Base-by-base conservation (phyloP, 257 asterid species). In the Solanum tarapatanum region DNA sequence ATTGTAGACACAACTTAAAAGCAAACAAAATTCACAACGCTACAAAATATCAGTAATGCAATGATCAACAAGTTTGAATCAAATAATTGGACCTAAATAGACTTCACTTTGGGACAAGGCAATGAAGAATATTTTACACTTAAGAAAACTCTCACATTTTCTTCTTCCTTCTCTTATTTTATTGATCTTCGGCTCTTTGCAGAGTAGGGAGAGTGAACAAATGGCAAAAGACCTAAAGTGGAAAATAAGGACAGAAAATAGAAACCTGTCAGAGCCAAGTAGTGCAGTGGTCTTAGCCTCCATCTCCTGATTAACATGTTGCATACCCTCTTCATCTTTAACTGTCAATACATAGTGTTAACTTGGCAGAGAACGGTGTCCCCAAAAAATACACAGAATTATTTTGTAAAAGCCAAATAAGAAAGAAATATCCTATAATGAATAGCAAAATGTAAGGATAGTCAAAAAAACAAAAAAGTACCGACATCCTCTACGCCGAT, bases 401-500 rank as follows among this genome's bases (percentile, higher is more conserved):
- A 32, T 12, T 80, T 80, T 26, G 45, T 30, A 28, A 45, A 80
- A 14, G 37, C 68, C 85, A 45, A 80, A 80, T 26, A 7, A 4
- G 39, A 43, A 79, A 43, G 37, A 48, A 4, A 17, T 8, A 80
- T 48, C 28, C 41, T 45, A 48, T 48, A 28, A 28, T 45, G 68
- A 80, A 45, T 41, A 58, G 76, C 2, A 86, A 39, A 64, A 79
- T 89, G 60, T 80, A 87, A 89, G 87, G 87, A 84, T 82, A 88
- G 90, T 87, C 8, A 88, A 85, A 74, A 92, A 89, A 90, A n/a
- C 90, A 91, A 94, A 94, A 92, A 96, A 96, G 98, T 96, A 97
- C 99, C 98, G 99, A 97, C 99, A 97, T 95, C 99, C 99, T 97
- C 99, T 97, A 91, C 96, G 99, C 87, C 98, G 98, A 94, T 97